Percentiles rank a stretch among this genome's conserved stretches.
Evolutionary conservation across 768 basidiomycete genomes (phyloP).

Genomic region (Phaeotremella fagi): DNA sequence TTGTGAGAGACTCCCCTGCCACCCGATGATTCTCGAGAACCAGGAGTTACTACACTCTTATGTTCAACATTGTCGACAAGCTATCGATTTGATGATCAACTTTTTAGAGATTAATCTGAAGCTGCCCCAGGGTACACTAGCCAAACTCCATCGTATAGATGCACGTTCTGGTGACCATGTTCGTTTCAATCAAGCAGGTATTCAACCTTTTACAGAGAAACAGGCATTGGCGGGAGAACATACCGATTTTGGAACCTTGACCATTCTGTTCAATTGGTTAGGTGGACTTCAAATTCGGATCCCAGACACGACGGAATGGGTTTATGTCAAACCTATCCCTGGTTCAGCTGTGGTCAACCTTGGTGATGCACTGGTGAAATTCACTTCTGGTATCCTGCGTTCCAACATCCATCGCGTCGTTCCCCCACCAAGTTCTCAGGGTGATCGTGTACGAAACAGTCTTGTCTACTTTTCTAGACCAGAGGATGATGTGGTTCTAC

Average conservation of each 20-base stretch:
- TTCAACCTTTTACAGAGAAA: slow-evolving; percentile 11
- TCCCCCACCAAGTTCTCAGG: slow-evolving; percentile 58
- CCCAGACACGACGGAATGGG: slow-evolving; percentile 19
- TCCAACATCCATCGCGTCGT: slow-evolving; percentile 62
- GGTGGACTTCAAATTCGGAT: slow-evolving; percentile 21
- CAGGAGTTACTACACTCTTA: slow-evolving; percentile 14
- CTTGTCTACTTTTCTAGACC: slow-evolving; percentile 67
- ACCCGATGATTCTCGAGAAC: slow-evolving; percentile 11
- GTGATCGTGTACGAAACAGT: slow-evolving; percentile 59
- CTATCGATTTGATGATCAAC: slow-evolving; percentile 14
- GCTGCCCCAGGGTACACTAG: slow-evolving; percentile 17
- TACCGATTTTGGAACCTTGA: slow-evolving; percentile 25
- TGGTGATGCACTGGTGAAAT: slow-evolving; percentile 60
- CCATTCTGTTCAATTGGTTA: slow-evolving; percentile 28
- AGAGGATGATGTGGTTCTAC: slow-evolving; percentile 55
- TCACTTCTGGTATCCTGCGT: slow-evolving; percentile 62
- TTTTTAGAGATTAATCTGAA: slow-evolving; percentile 14
- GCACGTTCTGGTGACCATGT: slow-evolving; percentile 23
- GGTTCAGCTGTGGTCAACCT: slow-evolving; percentile 61
- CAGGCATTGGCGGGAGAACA: slow-evolving; percentile 13
- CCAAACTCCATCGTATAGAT: slow-evolving; percentile 13
- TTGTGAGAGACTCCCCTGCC: slow-evolving; percentile 13
- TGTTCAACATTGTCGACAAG: slow-evolving; percentile 15
- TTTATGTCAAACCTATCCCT: slow-evolving; percentile 53
- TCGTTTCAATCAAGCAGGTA: slow-evolving; percentile 16